Base-by-base conservation (phyloP, 495 filamentous ascomycete species). In the Chaetomidium leptoderma region DNA sequence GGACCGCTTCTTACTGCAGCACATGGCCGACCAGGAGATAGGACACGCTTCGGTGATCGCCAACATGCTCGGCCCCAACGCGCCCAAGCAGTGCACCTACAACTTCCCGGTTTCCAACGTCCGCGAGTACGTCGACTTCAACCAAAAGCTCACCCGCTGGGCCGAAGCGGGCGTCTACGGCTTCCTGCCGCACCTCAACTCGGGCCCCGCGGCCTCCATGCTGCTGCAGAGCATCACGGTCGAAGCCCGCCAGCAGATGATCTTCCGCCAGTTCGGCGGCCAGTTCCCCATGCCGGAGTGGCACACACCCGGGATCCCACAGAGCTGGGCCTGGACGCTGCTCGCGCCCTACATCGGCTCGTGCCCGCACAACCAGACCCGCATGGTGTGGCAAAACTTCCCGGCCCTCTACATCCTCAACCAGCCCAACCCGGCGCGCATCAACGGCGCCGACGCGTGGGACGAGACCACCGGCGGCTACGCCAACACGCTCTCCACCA, bases 381-480 rank as follows among this genome's bases (percentile, higher is more conserved):
- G 87, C 5, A 75, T 95, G 35, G 76, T 84, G 11, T 95, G 91
- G 90, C 87, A 95, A 68, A 96, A 95, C 74, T 95, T 91, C 77
- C 91, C 91, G 0, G 78, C 77, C 0, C 77, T 95, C 5, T 70
- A 76, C 59, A 82, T 95, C 59, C 72, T 86, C 48, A 92, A 95
- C 74, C 84, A 93, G 61, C 85, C 89, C 4, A 92, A 90, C 70
- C 79, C 84, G 36, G 80, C 80, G 53, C 81, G 82, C 13, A 65
- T 79, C 65, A 82, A 84, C 54, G 80, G 81, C 29, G 69, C 77
- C 54, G 77, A 76, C 35, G 78, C 73, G 21, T 74, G 75, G 58
- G 77, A 79, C 55, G 86, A 87, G 70, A 78, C 76, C 1, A 75
- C 76, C 4, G 82, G 80, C 19, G 63, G 72, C 45, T 76, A 74